Evolutionary conservation across 352 stramenopile species (phyloP), one percentile per base, ranked within the genome.

Genomic region (Pythium guiyangense): DNA sequence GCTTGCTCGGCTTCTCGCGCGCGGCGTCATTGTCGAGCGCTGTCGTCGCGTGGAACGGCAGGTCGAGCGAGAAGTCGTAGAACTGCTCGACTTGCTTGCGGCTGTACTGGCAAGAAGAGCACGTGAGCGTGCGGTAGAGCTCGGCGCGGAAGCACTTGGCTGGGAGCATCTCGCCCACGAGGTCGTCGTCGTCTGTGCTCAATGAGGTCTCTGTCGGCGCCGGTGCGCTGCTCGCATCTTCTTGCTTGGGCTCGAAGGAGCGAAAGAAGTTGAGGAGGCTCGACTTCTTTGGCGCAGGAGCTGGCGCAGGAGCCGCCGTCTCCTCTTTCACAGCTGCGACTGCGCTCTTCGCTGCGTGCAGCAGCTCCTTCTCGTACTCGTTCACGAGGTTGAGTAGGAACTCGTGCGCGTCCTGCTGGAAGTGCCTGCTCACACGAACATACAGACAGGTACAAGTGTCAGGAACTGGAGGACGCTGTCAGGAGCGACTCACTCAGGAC

Each of bases 331-430:
- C 60, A 45, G 60, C 64, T n/a, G 54, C 47, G 3, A 58, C 29
- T 8, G 52, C 56, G n/a, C 52, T 51, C 37, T 76, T 55, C 8
- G 90, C 76, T 10, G 71, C 76, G 48, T 69, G 31, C 9, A 88
- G 62, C 11, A 94, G 69, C 53, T 96, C 86, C 51, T 87, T 89
- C 54, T 96, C 86, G 63, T 90, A 91, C 47, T 94, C 86, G 5
- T 79, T 89, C 49, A 96, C 71, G 10, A 96, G 42, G 42, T 89
- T 88, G 18, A 94, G 69, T 49, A 96, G 61, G 59, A 96, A 96
- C 53, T 96, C 86, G 53, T 96, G 86, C 2, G 86, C 86, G 46
- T 96, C 86, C 67, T 96, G 86, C 57, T 96, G 86, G 48, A 84
- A 76, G 57, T 90, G 79, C 9, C 85, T 93, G 59, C 29, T 62